A percentile compares a stretch with the other conserved stretches of the same genome.
These are phyloP conservation scores for Colletotrichum phormii DNA, from an alignment of 2,329 filamentous ascomycete species.

Conservation along the genomic window DNA sequence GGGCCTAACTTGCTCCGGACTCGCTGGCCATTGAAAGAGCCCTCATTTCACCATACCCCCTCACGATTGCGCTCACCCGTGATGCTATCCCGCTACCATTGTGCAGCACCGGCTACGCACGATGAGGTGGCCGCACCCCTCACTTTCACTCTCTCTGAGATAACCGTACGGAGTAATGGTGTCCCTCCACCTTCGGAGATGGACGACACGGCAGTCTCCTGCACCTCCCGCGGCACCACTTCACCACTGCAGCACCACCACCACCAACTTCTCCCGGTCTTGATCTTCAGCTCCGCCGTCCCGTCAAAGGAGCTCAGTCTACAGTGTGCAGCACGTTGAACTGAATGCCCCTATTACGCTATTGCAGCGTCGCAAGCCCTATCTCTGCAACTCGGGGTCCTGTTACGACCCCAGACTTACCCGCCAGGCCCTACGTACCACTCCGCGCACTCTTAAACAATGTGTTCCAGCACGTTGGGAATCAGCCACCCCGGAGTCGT, in stretches of 20 bases:
- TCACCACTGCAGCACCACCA: background rate
- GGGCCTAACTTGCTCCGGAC: background rate
- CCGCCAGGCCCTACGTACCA: background rate
- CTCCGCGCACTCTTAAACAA: background rate
- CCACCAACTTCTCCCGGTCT: background rate
- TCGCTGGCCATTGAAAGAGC: constrained; percentile 19
- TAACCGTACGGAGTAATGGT: too few species aligned
- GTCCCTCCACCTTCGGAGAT: constrained; percentile 3
- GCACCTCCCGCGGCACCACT: background rate
- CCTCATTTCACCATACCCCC: constrained; percentile 29
- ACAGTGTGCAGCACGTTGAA: background rate
- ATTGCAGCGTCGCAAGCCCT: constrained; percentile 13
- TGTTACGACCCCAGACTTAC: background rate
- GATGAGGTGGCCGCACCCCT: constrained; percentile 22
- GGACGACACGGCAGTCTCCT: constrained; percentile 4
- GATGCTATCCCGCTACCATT: constrained; percentile 15
- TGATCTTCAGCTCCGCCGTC: constrained; percentile 1
- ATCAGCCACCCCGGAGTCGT: constrained; percentile 12
- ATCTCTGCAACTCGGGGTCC: background rate
- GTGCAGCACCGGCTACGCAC: constrained; percentile 19
- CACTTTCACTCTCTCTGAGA: background rate
- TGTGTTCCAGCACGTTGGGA: constrained; percentile 4
- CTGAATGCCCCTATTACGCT: background rate
- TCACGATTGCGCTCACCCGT: constrained; percentile 17
- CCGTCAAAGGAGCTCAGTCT: constrained; percentile 5